phyloP scores from a whole-genome alignment of 345 rosid species.

The Moringa oleifera region DNA sequence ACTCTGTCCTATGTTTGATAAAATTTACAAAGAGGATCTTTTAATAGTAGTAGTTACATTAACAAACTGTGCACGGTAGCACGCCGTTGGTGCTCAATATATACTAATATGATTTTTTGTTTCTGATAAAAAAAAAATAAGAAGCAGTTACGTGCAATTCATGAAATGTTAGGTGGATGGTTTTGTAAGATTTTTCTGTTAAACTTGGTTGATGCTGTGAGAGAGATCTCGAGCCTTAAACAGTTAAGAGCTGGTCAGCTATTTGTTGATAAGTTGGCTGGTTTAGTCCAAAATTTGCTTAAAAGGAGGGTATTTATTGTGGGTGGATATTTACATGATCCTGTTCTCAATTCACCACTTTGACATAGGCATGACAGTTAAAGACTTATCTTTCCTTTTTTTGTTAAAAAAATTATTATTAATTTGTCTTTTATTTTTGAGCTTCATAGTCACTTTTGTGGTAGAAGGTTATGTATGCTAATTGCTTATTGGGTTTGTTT shows the following conservation, averaged over 20 bases:
- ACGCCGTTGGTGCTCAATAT: too few relatives aligned
- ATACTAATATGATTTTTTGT: too few relatives aligned
- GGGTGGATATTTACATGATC: too few relatives aligned
- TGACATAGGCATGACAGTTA: neutral
- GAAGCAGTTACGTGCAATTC: neutral
- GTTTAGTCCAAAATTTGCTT: neutral
- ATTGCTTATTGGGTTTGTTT: slow-evolving; percentile 14
- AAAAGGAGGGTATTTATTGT: too few relatives aligned
- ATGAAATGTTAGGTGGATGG: neutral
- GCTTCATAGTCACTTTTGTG: slow-evolving; percentile 2
- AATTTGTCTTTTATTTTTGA: too few relatives aligned
- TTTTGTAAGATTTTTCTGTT: neutral
- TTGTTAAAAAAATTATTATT: too few relatives aligned
- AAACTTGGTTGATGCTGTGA: slow-evolving; percentile 1
- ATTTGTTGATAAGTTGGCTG: neutral
- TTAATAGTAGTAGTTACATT: too few relatives aligned
- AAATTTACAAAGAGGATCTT: too few relatives aligned
- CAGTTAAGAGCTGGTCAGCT: neutral
- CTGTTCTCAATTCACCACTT: neutral
- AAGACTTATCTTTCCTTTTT: neutral
- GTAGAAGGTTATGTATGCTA: slow-evolving; percentile 2
- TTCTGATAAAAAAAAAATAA: too few relatives aligned
- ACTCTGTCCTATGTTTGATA: too few relatives aligned
- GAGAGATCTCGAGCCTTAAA: neutral
- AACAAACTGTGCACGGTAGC: too few relatives aligned